These are phyloP conservation scores for Bipolaris bicolor DNA, from an alignment of 2,329 filamentous ascomycete genomes.

Conservation along the genomic window DNA sequence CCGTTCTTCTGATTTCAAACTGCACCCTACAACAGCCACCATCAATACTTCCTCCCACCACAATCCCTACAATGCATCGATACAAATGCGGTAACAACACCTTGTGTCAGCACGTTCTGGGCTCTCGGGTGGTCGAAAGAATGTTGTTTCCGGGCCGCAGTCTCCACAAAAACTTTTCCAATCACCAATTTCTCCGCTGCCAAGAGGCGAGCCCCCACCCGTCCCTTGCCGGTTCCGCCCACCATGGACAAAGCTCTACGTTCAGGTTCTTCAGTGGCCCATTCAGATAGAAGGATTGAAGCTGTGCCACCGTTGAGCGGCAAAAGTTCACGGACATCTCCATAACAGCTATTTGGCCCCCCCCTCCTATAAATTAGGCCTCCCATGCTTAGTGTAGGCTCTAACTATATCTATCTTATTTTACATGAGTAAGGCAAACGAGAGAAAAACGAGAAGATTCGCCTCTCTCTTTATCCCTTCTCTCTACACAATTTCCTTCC, in stretches of 20 bases:
- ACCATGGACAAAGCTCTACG: conserved; percentile 19
- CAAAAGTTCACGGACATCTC: too few species aligned
- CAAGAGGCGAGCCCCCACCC: conserved; percentile 15
- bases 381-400: too few species aligned
- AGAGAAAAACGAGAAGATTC: too few species aligned
- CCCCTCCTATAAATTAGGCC: too few species aligned
- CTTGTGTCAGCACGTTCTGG: not conserved
- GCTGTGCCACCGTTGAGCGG: conserved; percentile 13
- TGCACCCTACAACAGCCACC: not conserved
- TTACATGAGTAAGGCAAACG: too few species aligned
- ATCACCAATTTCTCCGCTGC: conserved; percentile 37
- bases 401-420: too few species aligned
- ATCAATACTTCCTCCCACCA: not conserved
- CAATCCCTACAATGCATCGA: not conserved
- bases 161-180: conserved; percentile 13
- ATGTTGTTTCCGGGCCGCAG: not conserved
- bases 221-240: conserved; percentile 17
- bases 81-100: not conserved
- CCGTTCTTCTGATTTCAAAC: not conserved
- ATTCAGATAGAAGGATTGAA: conserved; percentile 15
- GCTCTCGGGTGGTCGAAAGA: not conserved
- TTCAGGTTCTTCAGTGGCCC: conserved; percentile 22
- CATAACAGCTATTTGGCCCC: too few species aligned
- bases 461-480: too few species aligned
- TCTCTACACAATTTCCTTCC: too few species aligned